Percentiles rank a stretch among this genome's conserved stretches.
Evolutionary conservation across 1,139 yeast species (phyloP).

Genomic region (Yamadazyma jaroonii): DNA sequence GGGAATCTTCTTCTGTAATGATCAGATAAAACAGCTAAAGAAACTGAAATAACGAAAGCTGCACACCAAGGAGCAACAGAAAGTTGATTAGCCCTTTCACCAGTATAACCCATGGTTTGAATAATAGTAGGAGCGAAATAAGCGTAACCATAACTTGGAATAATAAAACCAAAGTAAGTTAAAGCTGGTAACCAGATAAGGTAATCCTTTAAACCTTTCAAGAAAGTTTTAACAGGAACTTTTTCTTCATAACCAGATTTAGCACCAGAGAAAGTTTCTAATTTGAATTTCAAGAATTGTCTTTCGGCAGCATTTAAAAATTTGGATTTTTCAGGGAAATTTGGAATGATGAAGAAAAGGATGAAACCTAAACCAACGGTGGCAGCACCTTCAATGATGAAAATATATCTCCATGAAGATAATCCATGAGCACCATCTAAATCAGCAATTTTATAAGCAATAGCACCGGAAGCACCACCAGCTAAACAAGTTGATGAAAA

Average conservation of each 20-base stretch:
- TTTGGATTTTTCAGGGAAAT: slow-evolving; percentile 50
- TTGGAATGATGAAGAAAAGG: slow-evolving; percentile 56
- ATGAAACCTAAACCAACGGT: slow-evolving; percentile 59
- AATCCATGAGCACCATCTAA: slow-evolving; percentile 38
- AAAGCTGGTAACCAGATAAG: slow-evolving; percentile 56
- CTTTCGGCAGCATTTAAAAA: slow-evolving; percentile 50
- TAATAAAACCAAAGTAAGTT: slow-evolving; percentile 59
- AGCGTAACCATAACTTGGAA: slow-evolving; percentile 71
- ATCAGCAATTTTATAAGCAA: slow-evolving; percentile 40
- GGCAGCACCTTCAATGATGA: slow-evolving; percentile 68
- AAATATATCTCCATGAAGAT: slow-evolving; percentile 72
- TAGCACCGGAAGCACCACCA: slow-evolving; percentile 44
- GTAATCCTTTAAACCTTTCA: slow-evolving; percentile 43
- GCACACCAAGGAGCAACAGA: slow-evolving; percentile 73
- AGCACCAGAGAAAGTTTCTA: slow-evolving; percentile 50
- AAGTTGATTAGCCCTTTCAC: slow-evolving; percentile 60
- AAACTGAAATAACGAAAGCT: slow-evolving; percentile 56
- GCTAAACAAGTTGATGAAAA: slow-evolving; percentile 47
- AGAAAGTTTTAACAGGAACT: slow-evolving; percentile 40
- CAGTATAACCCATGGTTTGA: slow-evolving; percentile 53
- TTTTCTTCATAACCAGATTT: slow-evolving; percentile 53
- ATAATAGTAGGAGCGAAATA: slow-evolving; percentile 68
- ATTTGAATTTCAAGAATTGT: slow-evolving; percentile 49
- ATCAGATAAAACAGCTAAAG: slow-evolving; percentile 51
- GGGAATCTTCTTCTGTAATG: slow-evolving; percentile 42